Conservation (phyloP, 2,329 filamentous ascomycete genomes). For the Phialocephala sp. region DNA sequence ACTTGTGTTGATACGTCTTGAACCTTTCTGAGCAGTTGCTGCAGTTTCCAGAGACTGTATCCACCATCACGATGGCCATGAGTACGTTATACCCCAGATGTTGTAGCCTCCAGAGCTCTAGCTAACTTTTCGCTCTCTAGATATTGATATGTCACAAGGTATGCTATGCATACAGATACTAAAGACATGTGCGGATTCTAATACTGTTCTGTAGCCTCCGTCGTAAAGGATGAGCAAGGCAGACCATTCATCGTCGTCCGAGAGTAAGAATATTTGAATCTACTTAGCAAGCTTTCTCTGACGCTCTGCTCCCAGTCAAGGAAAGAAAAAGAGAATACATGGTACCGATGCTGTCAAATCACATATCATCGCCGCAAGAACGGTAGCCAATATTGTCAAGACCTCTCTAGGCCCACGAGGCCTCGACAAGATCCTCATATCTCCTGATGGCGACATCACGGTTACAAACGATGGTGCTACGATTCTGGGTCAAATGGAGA, state of each 20-base stretch:
- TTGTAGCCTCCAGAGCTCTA: conserved; percentile 25
- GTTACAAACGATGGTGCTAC: conserved; percentile 99
- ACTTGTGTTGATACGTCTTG: conserved; percentile 1
- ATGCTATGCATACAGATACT: conserved; percentile 44
- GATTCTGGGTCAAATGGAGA: conserved; percentile 98
- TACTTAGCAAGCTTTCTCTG: conserved; percentile 32
- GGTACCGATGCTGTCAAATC: conserved; percentile 98
- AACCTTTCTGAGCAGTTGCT: conserved; percentile 14
- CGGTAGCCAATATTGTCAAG: conserved; percentile 96
- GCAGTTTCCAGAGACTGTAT: conserved; percentile 29
- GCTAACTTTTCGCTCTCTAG: conserved; percentile 51
- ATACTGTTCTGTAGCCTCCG: conserved; percentile 54
- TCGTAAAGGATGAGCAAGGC: conserved; percentile 97
- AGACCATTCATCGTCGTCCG: conserved; percentile 97
- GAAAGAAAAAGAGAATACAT: conserved; percentile 95
- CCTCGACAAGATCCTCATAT: conserved; percentile 99
- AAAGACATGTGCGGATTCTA: conserved; percentile 27
- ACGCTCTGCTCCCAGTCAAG: conserved; percentile 67
- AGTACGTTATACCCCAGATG: conserved; percentile 51
- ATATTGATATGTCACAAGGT: conserved; percentile 86
- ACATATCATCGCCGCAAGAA: conserved; percentile 95
- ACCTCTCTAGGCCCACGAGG: conserved; percentile 94
- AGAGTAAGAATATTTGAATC: conserved; percentile 69
- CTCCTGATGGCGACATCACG: conserved; percentile 97
- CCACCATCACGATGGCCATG: conserved; percentile 59